These are phyloP conservation scores for Saturnispora sanitii DNA, from an alignment of 805 yeast genomes.

Conservation along the genomic window DNA sequence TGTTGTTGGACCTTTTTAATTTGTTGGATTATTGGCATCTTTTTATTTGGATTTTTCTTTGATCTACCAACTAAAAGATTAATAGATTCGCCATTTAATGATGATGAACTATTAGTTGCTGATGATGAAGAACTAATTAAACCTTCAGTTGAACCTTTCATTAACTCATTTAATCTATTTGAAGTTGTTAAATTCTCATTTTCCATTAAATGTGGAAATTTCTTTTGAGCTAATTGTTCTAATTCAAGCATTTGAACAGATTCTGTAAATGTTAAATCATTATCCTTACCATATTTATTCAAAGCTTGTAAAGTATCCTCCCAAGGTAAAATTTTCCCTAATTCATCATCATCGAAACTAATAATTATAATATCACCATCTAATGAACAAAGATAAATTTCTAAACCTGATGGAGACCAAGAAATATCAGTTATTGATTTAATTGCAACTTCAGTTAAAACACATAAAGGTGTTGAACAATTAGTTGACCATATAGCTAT, in stretches of 20 bases:
- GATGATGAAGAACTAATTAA: neutral
- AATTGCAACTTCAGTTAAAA: slow-evolving; percentile 63
- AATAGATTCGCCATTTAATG: slow-evolving; percentile 11
- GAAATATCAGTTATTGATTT: slow-evolving; percentile 81
- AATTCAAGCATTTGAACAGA: slow-evolving; percentile 66
- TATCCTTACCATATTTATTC: slow-evolving; percentile 78
- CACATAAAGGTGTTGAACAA: slow-evolving; percentile 65
- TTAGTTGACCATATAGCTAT: slow-evolving; percentile 83
- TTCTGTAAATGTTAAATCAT: slow-evolving; percentile 82
- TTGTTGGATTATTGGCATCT: slow-evolving; percentile 12
- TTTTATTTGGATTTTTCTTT: slow-evolving; percentile 24
- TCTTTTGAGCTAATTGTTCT: slow-evolving; percentile 48
- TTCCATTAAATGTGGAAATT: slow-evolving; percentile 1
- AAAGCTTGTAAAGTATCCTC: slow-evolving; percentile 61
- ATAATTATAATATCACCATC: slow-evolving; percentile 76
- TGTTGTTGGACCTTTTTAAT: neutral
- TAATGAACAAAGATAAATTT: slow-evolving; percentile 65
- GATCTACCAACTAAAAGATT: slow-evolving; percentile 24
- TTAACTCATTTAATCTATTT: slow-evolving; percentile 32
- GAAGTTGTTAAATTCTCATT: slow-evolving; percentile 2
- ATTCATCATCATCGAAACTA: slow-evolving; percentile 50
- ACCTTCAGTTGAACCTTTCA: slow-evolving; percentile 23
- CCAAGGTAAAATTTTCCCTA: slow-evolving; percentile 52
- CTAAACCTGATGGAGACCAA: slow-evolving; percentile 78
- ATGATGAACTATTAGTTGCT: neutral